A percentile compares a stretch with the other conserved stretches of the same genome.
phyloP scores from a whole-genome alignment of 306 rosid species.

The Lotus japonicus region DNA sequence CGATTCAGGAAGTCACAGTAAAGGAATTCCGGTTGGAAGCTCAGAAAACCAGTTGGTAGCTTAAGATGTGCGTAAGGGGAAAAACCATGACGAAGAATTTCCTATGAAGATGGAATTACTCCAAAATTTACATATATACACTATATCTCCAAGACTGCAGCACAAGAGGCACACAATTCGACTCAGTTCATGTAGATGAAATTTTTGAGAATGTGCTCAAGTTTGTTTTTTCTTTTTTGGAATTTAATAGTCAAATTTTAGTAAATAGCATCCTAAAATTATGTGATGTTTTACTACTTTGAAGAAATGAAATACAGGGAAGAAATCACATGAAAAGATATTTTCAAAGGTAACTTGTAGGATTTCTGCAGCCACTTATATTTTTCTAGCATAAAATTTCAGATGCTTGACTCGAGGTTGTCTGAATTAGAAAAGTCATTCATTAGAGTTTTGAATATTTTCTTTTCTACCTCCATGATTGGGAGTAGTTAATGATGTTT shows the following conservation, averaged over 20 bases:
- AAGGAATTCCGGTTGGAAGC: conserved; percentile 23
- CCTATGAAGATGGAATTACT: neutral
- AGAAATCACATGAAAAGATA: neutral
- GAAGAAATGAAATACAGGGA: neutral
- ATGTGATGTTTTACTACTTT: neutral
- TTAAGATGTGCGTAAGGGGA: neutral
- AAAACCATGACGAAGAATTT: neutral
- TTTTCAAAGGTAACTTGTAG: neutral
- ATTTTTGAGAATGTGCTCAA: too few relatives aligned
- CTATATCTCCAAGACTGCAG: neutral
- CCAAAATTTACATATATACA: neutral
- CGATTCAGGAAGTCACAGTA: conserved; percentile 21
- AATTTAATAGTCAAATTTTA: neutral
- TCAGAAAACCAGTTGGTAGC: conserved; percentile 23
- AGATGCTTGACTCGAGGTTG: neutral
- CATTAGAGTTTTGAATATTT: too few relatives aligned
- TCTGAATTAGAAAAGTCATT: neutral
- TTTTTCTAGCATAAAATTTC: neutral
- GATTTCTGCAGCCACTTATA: neutral
- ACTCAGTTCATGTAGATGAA: neutral
- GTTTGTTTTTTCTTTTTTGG: neutral
- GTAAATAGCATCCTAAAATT: neutral
- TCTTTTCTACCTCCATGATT: neutral
- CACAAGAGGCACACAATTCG: neutral
- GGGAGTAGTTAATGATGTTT: neutral